Evolutionary conservation across 208 protist genomes (phyloP).

Genomic region (Angomonas deanei): DNA sequence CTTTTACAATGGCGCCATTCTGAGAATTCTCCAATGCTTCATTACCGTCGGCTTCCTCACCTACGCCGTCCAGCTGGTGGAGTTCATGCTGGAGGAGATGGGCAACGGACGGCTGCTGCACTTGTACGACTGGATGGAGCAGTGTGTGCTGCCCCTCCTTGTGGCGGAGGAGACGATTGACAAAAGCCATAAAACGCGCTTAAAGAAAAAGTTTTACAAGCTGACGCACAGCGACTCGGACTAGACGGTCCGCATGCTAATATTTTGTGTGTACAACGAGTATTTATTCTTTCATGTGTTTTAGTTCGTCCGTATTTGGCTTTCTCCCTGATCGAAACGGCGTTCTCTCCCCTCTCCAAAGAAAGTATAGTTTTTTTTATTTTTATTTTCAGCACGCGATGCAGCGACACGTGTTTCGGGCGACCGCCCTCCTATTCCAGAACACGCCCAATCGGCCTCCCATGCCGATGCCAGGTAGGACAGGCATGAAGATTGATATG

Average conservation of each 20-base stretch:
- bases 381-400: slow-evolving; percentile 4
- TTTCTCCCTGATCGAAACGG: background rate
- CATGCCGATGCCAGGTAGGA: slow-evolving; percentile 21
- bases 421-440: slow-evolving; percentile 15
- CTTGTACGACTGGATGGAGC: slow-evolving; percentile 36
- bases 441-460: background rate
- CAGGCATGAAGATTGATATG: slow-evolving; percentile 47
- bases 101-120: slow-evolving; percentile 33
- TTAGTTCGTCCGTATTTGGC: background rate
- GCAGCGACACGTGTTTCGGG: slow-evolving; percentile 27
- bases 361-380: background rate
- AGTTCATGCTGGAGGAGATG: slow-evolving; percentile 84
- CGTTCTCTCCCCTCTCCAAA: background rate
- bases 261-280: slow-evolving; percentile 1
- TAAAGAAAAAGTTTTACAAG: slow-evolving; percentile 39
- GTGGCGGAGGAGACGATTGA: slow-evolving; percentile 30
- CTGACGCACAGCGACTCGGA: slow-evolving; percentile 86
- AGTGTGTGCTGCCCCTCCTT: slow-evolving; percentile 41
- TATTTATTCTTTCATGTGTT: background rate
- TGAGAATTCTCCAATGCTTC: slow-evolving; percentile 60
- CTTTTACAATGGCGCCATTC: slow-evolving; percentile 49
- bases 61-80: slow-evolving; percentile 64
- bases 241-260: slow-evolving; percentile 5
- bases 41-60: slow-evolving; percentile 55
- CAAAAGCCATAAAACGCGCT: slow-evolving; percentile 45